A percentile compares a stretch with the other conserved stretches of the same genome.
Conservation (phyloP, 106 monocot genomes). For the Dioscorea zingiberensis region DNA sequence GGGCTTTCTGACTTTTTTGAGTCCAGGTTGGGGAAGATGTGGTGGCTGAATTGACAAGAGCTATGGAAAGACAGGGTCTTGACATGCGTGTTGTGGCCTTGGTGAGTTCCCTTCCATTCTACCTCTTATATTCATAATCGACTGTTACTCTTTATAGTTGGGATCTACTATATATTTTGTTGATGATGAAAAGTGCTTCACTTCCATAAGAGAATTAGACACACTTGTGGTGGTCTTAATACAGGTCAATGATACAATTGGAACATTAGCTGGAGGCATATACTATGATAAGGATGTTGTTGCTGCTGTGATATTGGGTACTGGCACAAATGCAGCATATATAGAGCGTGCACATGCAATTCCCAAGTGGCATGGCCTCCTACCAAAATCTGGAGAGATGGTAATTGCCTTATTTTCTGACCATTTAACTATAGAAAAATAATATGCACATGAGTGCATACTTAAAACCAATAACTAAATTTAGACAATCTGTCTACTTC, state of each 20-base stretch:
- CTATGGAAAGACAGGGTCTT: slow-evolving; percentile 71
- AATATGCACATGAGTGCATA: too few species aligned
- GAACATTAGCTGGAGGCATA: slow-evolving; percentile 89
- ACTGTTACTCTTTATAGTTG: too few species aligned
- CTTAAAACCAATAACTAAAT: too few species aligned
- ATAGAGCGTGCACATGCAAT: slow-evolving; percentile 84
- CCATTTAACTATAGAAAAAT: too few species aligned
- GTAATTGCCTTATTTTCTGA: slow-evolving; percentile 14
- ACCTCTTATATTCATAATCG: too few species aligned
- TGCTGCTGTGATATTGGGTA: slow-evolving; percentile 93
- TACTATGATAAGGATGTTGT: slow-evolving; percentile 76
- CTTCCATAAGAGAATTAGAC: too few species aligned
- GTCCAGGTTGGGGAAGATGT: slow-evolving; percentile 80
- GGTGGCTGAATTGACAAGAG: slow-evolving; percentile 57
- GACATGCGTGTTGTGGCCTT: slow-evolving; percentile 74
- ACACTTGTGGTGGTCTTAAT: background rate
- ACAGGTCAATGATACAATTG: slow-evolving; percentile 94
- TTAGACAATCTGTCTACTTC: too few species aligned
- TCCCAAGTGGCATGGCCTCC: slow-evolving; percentile 84
- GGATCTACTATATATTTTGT: too few species aligned
- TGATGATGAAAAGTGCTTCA: too few species aligned
- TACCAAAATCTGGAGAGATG: slow-evolving; percentile 92
- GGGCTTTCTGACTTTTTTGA: too few species aligned
- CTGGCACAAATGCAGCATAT: slow-evolving; percentile 98
- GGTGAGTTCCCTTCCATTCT: slow-evolving; percentile 23